Base-by-base conservation (phyloP, 2,329 filamentous ascomycete genomes). In the Furcasterigmium furcatum region DNA sequence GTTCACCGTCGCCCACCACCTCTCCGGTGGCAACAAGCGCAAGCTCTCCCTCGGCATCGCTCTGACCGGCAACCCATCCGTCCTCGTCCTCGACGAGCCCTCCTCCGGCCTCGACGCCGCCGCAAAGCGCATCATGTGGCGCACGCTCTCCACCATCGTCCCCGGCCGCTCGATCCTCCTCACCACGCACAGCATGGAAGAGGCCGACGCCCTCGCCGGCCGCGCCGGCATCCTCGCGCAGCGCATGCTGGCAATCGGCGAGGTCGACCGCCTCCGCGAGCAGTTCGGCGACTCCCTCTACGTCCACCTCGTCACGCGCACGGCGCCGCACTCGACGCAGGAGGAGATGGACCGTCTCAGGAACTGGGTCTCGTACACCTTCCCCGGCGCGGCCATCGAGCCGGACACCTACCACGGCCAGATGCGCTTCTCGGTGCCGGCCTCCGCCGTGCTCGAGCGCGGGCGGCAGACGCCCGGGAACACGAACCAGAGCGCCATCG, bases 121-220 rank as follows among this genome's bases (percentile, higher is more conserved):
- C 0, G 86, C 89, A 0, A 96, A 96, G 65, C 80, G 92, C 35
- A 79, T 95, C 53, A 95, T 97, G 88, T 96, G 92, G 92, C 82
- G 82, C 46, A 95, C 91, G 0, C 74, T 96, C 1, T 80, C 81
- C 4, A 77, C 82, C 2, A 84, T 91, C 4, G 84, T 86, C 0
- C 79, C 82, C 0, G 90, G 90, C 0, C 80, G 91, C n/a, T 88
- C 85, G 1, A 80, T 96, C 14, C 74, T 97, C 2, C 77, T 97
- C 16, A 96, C 92, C 0, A 96, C 92, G 0, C 92, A 97, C 64
- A 88, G 82, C 41, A 96, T 96, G 91, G 91, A 96, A 63, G 92
- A 96, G 67, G 92, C 91, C 1, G 90, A 95, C 58, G 91, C 91
- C 1, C 74, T 97, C 3, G 91, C 91, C 0, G 83, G 82, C 24